Evolutionary conservation across 2,329 filamentous ascomycete species (phyloP), one percentile per base, ranked within the genome.

Genomic region (Plectosphaerella sp.): DNA sequence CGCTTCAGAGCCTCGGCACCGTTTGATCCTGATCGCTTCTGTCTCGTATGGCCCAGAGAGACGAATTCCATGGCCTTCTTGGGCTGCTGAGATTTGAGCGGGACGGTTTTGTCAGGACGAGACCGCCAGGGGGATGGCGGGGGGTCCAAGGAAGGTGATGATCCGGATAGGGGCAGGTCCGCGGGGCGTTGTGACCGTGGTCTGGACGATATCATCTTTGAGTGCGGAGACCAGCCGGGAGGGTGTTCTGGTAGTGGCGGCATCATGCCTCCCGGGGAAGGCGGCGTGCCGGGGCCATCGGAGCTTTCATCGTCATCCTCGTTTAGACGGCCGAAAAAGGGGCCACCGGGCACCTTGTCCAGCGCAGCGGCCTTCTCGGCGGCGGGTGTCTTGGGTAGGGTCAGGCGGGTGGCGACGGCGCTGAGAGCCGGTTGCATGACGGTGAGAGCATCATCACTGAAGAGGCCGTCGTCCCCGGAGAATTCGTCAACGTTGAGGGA

Each of bases 371-470:
- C 77, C 64, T 81, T 84, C 62, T 85, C 82, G 25, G 74, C 72
- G 4, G 79, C 80, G 6, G 81, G 78, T 0, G 80, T 84, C 51
- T 70, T 75, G 5, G 74, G 68, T 4, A 78, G 76, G 12, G 79
- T 79, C 39, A 84, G 68, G 46, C 80, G 76, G 5, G 78, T 80
- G 9, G 81, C 82, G 20, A 72, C 71, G 7, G 74, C 72, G 62
- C 80, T 84, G 56, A 86, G 75, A 22, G 80, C 73, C 3, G 80
- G 79, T 61, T 82, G 81, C 48, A 86, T 73, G 45, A 84, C 74
- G 8, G 80, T 81, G 57, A 82, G 79, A 5, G 78, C 82, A 57
- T 79, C 79, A 59, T 84, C 80, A 52, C 78, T 71, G 47, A 71
- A 69, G 28, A 73, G 72, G 14, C 47, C 46, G 70, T 55, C 47